Conservation (phyloP, 495 filamentous ascomycete species). For the Penicillium cosmopolitanum region DNA sequence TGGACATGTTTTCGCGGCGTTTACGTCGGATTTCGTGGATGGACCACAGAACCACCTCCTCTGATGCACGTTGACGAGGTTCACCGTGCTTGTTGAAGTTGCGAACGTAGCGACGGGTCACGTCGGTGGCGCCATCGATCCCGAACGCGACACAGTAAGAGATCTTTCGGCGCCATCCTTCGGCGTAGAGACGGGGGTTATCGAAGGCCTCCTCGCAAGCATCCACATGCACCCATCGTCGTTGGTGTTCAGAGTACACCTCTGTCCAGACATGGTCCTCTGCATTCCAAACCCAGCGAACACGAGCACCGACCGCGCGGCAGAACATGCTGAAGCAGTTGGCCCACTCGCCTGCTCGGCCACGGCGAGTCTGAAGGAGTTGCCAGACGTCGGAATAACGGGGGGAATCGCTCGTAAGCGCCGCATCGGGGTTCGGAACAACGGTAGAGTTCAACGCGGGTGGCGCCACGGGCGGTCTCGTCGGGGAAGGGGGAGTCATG, state of each 20-base stretch:
- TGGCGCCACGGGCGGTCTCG: slow-evolving; percentile 83
- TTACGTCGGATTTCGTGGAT: slow-evolving; percentile 85
- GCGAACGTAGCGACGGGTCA: slow-evolving; percentile 93
- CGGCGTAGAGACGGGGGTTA: slow-evolving; percentile 87
- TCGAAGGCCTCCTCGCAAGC: slow-evolving; percentile 95
- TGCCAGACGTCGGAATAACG: slow-evolving; percentile 97
- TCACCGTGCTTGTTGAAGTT: slow-evolving; percentile 72
- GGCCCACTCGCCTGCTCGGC: slow-evolving; percentile 93
- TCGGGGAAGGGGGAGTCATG: slow-evolving; percentile 82
- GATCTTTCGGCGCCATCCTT: slow-evolving; percentile 94
- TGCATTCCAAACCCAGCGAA: slow-evolving; percentile 97
- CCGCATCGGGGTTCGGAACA: slow-evolving; percentile 75
- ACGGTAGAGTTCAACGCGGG: slow-evolving; percentile 84
- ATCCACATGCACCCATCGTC: slow-evolving; percentile 97
- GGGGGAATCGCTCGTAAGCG: slow-evolving; percentile 85
- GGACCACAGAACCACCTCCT: slow-evolving; percentile 87
- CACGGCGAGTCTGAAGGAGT: slow-evolving; percentile 79
- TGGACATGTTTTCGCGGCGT: slow-evolving; percentile 75
- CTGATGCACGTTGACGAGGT: slow-evolving; percentile 73
- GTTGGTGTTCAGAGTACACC: slow-evolving; percentile 91
- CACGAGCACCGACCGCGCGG: slow-evolving; percentile 84
- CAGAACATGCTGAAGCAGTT: slow-evolving; percentile 99
- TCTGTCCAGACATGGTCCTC: slow-evolving; percentile 99
- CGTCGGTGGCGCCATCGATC: slow-evolving; percentile 91
- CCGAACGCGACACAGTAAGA: slow-evolving; percentile 97